Base-by-base conservation (phyloP, 345 rosid species). In the Corchorus olitorius region DNA sequence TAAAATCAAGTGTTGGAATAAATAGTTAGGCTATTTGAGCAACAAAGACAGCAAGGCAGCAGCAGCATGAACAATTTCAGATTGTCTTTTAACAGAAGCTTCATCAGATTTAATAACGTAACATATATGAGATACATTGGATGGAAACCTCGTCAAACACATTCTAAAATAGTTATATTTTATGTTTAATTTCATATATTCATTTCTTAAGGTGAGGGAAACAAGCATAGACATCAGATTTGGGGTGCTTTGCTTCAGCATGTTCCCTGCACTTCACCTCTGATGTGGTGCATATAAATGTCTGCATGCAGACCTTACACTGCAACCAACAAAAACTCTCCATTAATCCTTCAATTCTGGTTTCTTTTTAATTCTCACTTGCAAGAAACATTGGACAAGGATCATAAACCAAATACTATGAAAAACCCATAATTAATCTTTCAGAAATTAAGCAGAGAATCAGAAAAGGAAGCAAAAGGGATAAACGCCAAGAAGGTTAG, bases 271-370 rank as follows among this genome's bases (percentile, higher is more conserved):
- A 78, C 78, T 81, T 81, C 76, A 81, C 75, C 76, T 81, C 84
- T 27, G 82, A 60, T 43, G 82, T 78, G 70, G 86, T 84, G 41
- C 84, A 73, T 12, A 76, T 78, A 78, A 84, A 81, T 39, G 84
- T 78, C 73, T 84, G 84, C 82, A 81, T 84, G 82, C 86, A 84
- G 61, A 81, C 82, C 78, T 78, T 78, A 78, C 84, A 81, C 78
- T 83, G 82, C 73, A 78, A 50, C 60, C 60, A 45, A 33, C 68
- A 39, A 39, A 4, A 39, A 74, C 65, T 46, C 53, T 43, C 68
- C 49, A 27, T 73, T 33, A 61, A 59, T 63, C 27, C 27, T 27
- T 27, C 27, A 27, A 27, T 27, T 27, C 27, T 27, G 27, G 0
- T 27, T 27, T 27, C 1, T 27, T 27, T 27, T 27, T 27, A 27